Conservation (phyloP, 1,284 basidiomycete species). For the Mycosarcoma maydis region DNA sequence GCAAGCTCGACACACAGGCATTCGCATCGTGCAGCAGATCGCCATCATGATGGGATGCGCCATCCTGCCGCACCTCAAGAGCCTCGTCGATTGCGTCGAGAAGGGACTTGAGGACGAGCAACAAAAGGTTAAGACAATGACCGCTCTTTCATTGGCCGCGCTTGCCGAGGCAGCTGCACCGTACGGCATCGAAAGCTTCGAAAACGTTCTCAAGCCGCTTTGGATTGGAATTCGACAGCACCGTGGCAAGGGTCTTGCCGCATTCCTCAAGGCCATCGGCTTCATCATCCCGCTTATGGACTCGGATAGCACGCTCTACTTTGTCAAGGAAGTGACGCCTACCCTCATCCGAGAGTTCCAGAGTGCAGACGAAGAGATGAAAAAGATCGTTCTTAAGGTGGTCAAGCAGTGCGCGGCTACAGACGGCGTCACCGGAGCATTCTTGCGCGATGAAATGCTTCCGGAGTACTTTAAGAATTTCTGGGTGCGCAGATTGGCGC, state of each 20-base stretch:
- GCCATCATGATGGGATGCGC: slow-evolving; percentile 99
- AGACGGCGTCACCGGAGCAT: slow-evolving; percentile 71
- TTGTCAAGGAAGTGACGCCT: slow-evolving; percentile 66
- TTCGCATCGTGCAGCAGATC: slow-evolving; percentile 99
- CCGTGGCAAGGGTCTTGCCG: slow-evolving; percentile 95
- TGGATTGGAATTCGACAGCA: slow-evolving; percentile 98
- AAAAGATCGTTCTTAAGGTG: slow-evolving; percentile 98
- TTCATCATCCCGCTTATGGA: slow-evolving; percentile 99
- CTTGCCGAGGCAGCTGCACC: slow-evolving; percentile 96
- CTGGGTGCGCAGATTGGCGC: slow-evolving; percentile 93
- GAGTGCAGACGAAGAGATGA: slow-evolving; percentile 99
- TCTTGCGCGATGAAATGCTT: slow-evolving; percentile 85
- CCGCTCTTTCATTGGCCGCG: slow-evolving; percentile 92
- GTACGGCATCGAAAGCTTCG: slow-evolving; percentile 99
- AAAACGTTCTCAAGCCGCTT: slow-evolving; percentile 95
- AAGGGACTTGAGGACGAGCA: slow-evolving; percentile 97
- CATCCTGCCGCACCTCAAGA: slow-evolving; percentile 95
- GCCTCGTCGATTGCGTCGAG: slow-evolving; percentile 94
- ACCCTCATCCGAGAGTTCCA: slow-evolving; percentile 95
- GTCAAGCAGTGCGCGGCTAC: slow-evolving; percentile 99
- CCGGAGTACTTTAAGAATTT: slow-evolving; percentile 99
- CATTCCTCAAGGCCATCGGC: slow-evolving; percentile 98
- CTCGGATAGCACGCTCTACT: slow-evolving; percentile 74
- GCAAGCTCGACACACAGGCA: slow-evolving; percentile 99
- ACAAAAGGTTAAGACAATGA: slow-evolving; percentile 99